A percentile compares a stretch with the other conserved stretches of the same genome.
These are phyloP conservation scores for Wallemia ichthyophaga DNA, from an alignment of 1,284 basidiomycete genomes.

Conservation along the genomic window DNA sequence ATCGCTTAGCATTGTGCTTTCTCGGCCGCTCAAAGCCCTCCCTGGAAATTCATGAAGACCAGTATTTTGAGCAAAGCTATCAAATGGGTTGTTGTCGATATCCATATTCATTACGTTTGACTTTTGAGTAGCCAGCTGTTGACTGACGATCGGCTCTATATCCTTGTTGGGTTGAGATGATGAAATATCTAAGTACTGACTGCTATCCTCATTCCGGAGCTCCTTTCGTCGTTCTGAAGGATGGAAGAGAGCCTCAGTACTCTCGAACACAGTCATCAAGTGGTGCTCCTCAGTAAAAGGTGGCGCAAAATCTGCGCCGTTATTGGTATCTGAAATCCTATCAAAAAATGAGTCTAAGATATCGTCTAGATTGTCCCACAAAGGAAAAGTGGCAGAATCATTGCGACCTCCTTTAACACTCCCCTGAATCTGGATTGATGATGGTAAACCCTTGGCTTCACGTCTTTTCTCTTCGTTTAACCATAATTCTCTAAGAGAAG, in stretches of 20 bases:
- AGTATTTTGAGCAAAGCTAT: background rate
- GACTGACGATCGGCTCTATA: background rate
- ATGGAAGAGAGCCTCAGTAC: constrained; percentile 11
- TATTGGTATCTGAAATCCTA: constrained; percentile 1
- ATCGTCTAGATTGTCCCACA: background rate
- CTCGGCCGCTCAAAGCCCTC: background rate
- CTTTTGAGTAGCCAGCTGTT: background rate
- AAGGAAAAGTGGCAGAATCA: background rate
- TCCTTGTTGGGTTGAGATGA: constrained; percentile 2
- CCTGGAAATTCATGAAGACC: background rate
- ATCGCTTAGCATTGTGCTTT: background rate
- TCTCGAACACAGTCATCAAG: constrained; percentile 13
- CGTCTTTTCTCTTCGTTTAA: constrained; percentile 61
- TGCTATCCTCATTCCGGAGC: constrained; percentile 10
- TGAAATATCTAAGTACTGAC: constrained; percentile 11
- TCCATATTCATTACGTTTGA: background rate
- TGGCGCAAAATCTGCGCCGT: constrained; percentile 1
- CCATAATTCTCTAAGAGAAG: constrained; percentile 75
- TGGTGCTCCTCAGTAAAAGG: constrained; percentile 1
- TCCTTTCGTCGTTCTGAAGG: constrained; percentile 8
- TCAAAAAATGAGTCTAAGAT: constrained; percentile 8
- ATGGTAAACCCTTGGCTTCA: constrained; percentile 22
- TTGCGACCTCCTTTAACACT: constrained; percentile 5
- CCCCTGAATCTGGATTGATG: constrained; percentile 4
- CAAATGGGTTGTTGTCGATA: background rate